phyloP scores from a whole-genome alignment of 306 rosid species.

The Vigna reflexopilosa region DNA sequence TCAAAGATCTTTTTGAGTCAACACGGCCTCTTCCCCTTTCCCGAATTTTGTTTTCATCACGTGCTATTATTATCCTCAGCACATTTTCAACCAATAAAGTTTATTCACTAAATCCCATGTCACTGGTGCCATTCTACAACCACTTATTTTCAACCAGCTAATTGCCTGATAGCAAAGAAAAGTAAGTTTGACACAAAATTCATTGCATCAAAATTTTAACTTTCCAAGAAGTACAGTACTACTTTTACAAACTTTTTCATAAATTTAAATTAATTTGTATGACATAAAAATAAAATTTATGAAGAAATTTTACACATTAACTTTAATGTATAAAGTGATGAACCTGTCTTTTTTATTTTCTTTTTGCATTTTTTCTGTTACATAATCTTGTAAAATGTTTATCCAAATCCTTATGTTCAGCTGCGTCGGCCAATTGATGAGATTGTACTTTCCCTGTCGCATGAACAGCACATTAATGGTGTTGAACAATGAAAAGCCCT shows the following conservation, averaged over 20 bases:
- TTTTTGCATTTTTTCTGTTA: no score
- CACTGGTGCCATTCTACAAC: neutral
- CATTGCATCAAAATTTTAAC: neutral
- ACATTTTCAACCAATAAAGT: neutral
- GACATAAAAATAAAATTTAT: no score
- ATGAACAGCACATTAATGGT: slow-evolving; percentile 36
- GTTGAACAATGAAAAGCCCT: slow-evolving; percentile 1
- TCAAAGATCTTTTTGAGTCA: neutral
- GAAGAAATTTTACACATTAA: no score
- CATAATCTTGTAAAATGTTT: no score
- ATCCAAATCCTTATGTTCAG: neutral
- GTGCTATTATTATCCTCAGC: neutral
- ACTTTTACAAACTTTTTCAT: no score
- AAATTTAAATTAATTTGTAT: no score
- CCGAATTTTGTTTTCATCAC: neutral
- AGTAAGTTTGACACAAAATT: neutral
- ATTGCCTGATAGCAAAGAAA: neutral
- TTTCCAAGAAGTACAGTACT: neutral
- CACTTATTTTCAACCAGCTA: neutral
- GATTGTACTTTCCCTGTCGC: slow-evolving; percentile 13
- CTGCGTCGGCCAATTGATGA: slow-evolving; percentile 18
- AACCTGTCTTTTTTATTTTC: no score
- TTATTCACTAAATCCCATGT: neutral
- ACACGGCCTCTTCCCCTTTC: neutral
- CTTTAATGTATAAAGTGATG: no score